A percentile compares a stretch with the other conserved stretches of the same genome.
Conservation (phyloP, 352 stramenopile genomes). For the Phytophthora gonapodyides region DNA sequence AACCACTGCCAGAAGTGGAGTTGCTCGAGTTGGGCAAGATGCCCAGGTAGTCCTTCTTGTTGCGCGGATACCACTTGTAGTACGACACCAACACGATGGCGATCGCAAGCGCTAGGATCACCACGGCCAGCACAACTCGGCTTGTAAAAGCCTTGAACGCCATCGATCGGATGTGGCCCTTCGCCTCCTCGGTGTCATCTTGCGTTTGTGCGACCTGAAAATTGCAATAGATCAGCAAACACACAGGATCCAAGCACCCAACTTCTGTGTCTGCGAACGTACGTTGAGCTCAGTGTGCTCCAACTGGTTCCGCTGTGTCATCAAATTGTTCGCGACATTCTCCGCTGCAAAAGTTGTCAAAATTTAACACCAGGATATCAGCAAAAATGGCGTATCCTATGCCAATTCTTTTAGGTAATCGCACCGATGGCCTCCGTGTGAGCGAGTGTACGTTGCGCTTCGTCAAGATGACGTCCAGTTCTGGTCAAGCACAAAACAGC, state of each 20-base stretch:
- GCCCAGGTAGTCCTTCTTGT: conserved; percentile 72
- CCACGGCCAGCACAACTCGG: conserved; percentile 57
- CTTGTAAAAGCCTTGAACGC: conserved; percentile 66
- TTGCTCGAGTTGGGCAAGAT: conserved; percentile 44
- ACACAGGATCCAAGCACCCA: neutral
- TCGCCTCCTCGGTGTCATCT: conserved; percentile 67
- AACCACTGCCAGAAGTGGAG: conserved; percentile 24
- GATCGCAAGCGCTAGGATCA: conserved; percentile 60
- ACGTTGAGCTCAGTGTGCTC: conserved; percentile 68
- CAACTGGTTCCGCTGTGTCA: conserved; percentile 70
- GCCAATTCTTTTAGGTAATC: neutral
- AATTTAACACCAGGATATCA: conserved; percentile 3
- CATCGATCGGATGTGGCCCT: conserved; percentile 56
- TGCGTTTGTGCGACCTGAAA: conserved; percentile 62
- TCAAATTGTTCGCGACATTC: conserved; percentile 73
- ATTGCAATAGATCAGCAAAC: neutral
- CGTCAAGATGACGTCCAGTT: conserved; percentile 70
- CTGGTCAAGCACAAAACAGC: conserved; percentile 26
- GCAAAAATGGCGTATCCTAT: too few relatives aligned
- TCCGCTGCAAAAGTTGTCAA: conserved; percentile 38
- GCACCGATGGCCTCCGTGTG: conserved; percentile 75
- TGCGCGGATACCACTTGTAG: conserved; percentile 78
- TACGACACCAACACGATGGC: conserved; percentile 73
- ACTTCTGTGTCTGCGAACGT: conserved; percentile 10
- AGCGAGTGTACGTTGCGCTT: conserved; percentile 71